phyloP scores from a whole-genome alignment of 2,329 filamentous ascomycete genomes.

The Talaromyces sp. region DNA sequence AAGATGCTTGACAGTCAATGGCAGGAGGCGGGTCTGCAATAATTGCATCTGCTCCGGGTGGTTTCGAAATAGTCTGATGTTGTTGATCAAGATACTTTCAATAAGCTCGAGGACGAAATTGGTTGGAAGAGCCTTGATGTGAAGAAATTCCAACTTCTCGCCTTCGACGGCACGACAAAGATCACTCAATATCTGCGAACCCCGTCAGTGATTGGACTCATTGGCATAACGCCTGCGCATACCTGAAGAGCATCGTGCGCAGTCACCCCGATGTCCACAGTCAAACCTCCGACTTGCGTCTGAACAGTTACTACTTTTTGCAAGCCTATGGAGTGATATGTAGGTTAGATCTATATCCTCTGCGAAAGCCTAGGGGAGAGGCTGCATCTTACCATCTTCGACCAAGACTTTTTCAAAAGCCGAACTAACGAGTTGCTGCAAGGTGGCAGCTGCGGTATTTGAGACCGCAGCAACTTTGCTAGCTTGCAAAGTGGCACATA shows the following conservation, averaged over 20 bases:
- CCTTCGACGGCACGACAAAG: slow-evolving; percentile 84
- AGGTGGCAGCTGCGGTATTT: slow-evolving; percentile 91
- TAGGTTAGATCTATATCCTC: background rate
- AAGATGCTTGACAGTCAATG: slow-evolving; percentile 72
- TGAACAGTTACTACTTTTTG: slow-evolving; percentile 57
- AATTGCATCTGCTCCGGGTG: slow-evolving; percentile 80
- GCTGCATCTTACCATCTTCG: slow-evolving; percentile 66
- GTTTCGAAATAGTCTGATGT: slow-evolving; percentile 71
- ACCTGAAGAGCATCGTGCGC: slow-evolving; percentile 82
- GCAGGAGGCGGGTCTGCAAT: slow-evolving; percentile 73
- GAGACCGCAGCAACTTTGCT: slow-evolving; percentile 93
- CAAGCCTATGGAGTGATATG: slow-evolving; percentile 20
- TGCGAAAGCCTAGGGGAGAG: background rate
- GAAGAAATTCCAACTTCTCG: slow-evolving; percentile 76
- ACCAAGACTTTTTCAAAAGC: slow-evolving; percentile 86
- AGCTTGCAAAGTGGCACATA: slow-evolving; percentile 85
- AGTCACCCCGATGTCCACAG: slow-evolving; percentile 66
- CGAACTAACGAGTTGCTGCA: slow-evolving; percentile 88
- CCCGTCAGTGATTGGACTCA: slow-evolving; percentile 18
- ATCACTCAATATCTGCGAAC: slow-evolving; percentile 71
- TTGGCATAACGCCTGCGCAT: slow-evolving; percentile 21
- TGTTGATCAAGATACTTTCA: slow-evolving; percentile 82
- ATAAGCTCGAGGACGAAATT: slow-evolving; percentile 88
- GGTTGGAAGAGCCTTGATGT: slow-evolving; percentile 71
- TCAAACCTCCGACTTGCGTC: slow-evolving; percentile 63